Evolutionary conservation across 2,329 filamentous ascomycete species (phyloP).

Genomic region (Aureobasidium sp.): DNA sequence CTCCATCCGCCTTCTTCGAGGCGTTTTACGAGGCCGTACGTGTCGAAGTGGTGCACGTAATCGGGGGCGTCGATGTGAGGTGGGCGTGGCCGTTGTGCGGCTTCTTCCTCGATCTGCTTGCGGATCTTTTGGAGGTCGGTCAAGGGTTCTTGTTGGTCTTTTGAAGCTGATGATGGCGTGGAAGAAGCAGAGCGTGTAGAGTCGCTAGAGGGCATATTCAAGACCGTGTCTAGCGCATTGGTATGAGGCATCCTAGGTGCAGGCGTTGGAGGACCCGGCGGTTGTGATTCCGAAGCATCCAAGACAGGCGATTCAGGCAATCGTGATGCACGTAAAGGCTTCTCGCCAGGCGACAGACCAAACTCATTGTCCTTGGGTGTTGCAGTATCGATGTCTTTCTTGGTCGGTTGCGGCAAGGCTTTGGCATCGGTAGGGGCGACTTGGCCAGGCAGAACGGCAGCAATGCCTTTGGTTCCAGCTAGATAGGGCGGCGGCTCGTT

Average conservation of each 20-base stretch:
- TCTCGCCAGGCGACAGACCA: constrained; percentile 3
- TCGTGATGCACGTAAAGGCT: neutral
- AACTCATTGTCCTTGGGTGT: neutral
- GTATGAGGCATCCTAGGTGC: constrained; percentile 19
- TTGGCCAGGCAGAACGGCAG: neutral
- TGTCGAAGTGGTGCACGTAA: constrained; percentile 96
- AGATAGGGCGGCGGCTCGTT: constrained; percentile 39
- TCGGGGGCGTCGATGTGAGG: constrained; percentile 66
- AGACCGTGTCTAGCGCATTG: constrained; percentile 34
- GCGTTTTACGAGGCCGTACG: constrained; percentile 77
- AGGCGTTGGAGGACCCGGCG: constrained; percentile 5
- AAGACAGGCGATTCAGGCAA: constrained; percentile 14
- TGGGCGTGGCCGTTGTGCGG: constrained; percentile 30
- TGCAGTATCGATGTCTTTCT: constrained; percentile 7
- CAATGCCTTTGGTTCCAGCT: constrained; percentile 20
- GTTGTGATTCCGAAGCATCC: constrained; percentile 11
- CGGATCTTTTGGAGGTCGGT: constrained; percentile 2
- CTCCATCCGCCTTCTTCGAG: constrained; percentile 66
- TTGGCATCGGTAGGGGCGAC: constrained; percentile 11
- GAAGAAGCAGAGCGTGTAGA: constrained; percentile 2
- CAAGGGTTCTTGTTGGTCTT: neutral
- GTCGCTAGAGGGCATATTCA: constrained; percentile 32
- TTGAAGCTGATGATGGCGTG: neutral
- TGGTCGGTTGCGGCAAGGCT: constrained; percentile 16
- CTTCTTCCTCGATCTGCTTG: constrained; percentile 11